These are phyloP conservation scores for Annulohypoxylon stygium DNA, from an alignment of 495 filamentous ascomycete species.

Conservation along the genomic window DNA sequence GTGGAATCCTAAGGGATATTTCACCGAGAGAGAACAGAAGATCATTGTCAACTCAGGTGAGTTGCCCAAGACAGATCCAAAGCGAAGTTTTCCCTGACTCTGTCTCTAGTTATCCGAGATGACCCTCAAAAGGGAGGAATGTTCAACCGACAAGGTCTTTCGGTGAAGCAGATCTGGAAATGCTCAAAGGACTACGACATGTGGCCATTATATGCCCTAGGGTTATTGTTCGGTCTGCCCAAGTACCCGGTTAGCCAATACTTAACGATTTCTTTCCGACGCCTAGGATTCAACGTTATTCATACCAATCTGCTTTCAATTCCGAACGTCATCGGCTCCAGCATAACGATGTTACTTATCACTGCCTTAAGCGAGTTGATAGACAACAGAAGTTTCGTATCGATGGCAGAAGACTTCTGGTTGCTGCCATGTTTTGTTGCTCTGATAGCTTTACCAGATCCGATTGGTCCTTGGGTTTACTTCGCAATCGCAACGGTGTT, in stretches of 20 bases:
- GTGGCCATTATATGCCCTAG: conserved; percentile 74
- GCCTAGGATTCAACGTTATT: conserved; percentile 77
- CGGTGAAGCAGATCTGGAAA: conserved; percentile 68
- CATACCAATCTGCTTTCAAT: conserved; percentile 64
- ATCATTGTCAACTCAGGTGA: conserved; percentile 77
- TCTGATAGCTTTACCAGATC: conserved; percentile 41
- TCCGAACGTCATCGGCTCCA: conserved; percentile 37
- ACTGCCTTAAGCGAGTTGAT: conserved; percentile 47
- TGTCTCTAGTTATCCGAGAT: conserved; percentile 68
- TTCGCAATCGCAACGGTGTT: conserved; percentile 49
- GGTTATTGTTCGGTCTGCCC: conserved; percentile 72
- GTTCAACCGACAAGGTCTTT: conserved; percentile 73
- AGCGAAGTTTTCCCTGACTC: conserved; percentile 16
- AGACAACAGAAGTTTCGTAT: conserved; percentile 48
- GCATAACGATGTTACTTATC: conserved; percentile 45
- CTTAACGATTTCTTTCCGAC: conserved; percentile 73
- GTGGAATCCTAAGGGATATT: conserved; percentile 72
- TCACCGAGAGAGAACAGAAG: conserved; percentile 72
- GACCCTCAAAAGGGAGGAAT: conserved; percentile 75
- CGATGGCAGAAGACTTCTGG: conserved; percentile 52
- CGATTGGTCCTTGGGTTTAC: conserved; percentile 44
- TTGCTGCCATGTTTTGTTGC: conserved; percentile 46
- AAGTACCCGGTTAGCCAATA: conserved; percentile 68
- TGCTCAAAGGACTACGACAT: conserved; percentile 45
- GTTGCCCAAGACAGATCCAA: background rate